Evolutionary conservation across 140 eudicot genomes (phyloP), one percentile per base, ranked within the genome.

Genomic region (Cichorium intybus): DNA sequence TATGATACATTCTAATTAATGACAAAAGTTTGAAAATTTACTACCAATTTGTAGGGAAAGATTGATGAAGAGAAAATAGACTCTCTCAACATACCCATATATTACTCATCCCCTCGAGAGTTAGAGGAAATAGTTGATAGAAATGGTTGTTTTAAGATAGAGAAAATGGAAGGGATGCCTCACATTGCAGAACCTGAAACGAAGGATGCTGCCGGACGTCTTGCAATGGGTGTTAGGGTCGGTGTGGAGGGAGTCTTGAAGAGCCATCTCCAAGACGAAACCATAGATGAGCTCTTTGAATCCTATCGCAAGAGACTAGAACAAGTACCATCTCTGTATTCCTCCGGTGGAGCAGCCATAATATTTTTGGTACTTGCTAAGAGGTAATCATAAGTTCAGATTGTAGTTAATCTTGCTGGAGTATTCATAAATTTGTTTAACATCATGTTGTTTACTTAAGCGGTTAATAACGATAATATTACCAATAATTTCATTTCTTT

Each of bases 121-220:
- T 9, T 74, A 26, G 71, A 77, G 51, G 49, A 20, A 37, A 24
- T 70, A 17, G 59, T 74, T 29, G 33, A 41, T 11, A 41, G 15
- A 69, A 69, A 81, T 57, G 78, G 74, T 20, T 53, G 57, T 39
- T 82, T 82, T 45, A 63, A 31, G 0, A 60, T 65, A 18, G 78
- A 56, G 52, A 77, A 27, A 61, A 47, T 77, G 61, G 78, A 64
- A 37, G 68, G 62, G 7, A 56, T 80, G 53, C 61, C 66, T 22
- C 80, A 29, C 35, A 70, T 75, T 27, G 60, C 43, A 10, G 68
- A 62, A 43, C 56, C 71, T n/a, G 79, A 52, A 68, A 70, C 69
- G 5, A 69, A 43, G 27, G 26, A 63, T 51, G 65, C 56, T 0
- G 71, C 72, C 5, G 6, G 23, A 24, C 69, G 51, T 31, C 53